These are phyloP conservation scores for Boechera divaricarpa DNA, from an alignment of 345 rosid genomes.

Conservation along the genomic window DNA sequence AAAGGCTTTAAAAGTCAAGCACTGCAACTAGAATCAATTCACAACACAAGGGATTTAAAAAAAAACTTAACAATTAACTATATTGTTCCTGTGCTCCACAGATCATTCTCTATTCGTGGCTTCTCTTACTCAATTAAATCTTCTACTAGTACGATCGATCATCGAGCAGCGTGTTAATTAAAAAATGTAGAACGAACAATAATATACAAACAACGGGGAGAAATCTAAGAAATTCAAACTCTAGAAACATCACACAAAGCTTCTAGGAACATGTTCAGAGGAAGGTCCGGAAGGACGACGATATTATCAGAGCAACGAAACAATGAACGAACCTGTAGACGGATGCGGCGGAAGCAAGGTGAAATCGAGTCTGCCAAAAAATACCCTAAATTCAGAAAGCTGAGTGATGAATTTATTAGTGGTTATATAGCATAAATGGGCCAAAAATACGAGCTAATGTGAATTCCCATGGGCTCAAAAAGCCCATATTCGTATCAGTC, in stretches of 20 bases:
- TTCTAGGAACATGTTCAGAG: constrained; percentile 8
- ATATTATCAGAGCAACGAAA: not conserved
- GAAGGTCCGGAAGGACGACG: not conserved
- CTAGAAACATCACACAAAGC: not conserved
- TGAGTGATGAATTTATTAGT: not conserved
- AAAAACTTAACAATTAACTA: not conserved
- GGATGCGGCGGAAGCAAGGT: constrained; percentile 34
- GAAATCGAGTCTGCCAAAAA: constrained; percentile 25
- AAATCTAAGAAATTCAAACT: not conserved
- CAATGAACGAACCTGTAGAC: constrained; percentile 36
- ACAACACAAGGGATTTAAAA: not conserved
- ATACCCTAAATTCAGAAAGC: not conserved
- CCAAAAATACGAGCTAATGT: not conserved
- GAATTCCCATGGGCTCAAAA: not conserved
- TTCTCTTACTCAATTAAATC: not conserved
- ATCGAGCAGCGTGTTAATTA: not conserved
- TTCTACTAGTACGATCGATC: not conserved
- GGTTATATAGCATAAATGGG: constrained; percentile 31
- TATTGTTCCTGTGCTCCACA: not conserved
- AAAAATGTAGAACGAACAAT: not conserved
- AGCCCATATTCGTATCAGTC: constrained; percentile 5
- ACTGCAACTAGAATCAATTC: not conserved
- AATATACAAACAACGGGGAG: not conserved
- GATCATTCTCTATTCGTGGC: not conserved
- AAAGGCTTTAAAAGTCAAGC: not conserved